Conservation (phyloP, 192 early-diverging fungal genomes). For the Coemansia sp. region DNA sequence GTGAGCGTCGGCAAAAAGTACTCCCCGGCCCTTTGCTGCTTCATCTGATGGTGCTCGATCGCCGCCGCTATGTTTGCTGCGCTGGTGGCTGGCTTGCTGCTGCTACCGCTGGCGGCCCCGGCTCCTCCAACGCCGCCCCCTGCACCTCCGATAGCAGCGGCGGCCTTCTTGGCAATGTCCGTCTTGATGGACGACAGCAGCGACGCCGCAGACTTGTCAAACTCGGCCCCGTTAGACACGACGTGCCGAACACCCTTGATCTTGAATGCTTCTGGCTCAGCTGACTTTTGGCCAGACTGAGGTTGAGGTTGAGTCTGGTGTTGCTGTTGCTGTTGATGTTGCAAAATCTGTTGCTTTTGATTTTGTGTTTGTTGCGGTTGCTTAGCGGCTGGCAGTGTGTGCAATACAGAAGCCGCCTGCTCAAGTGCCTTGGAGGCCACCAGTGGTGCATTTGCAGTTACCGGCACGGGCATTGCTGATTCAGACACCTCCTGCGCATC, state of each 20-base stretch:
- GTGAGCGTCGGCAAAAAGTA: neutral
- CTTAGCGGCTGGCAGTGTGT: neutral
- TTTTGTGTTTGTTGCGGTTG: neutral
- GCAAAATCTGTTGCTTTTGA: too few relatives aligned
- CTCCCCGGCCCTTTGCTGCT: slow-evolving; percentile 22
- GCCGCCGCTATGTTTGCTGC: slow-evolving; percentile 37
- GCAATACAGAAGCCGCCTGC: neutral
- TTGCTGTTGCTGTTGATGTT: slow-evolving; percentile 7
- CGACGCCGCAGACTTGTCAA: slow-evolving; percentile 46
- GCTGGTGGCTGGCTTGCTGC: slow-evolving; percentile 2
- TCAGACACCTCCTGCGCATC: neutral
- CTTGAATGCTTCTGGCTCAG: slow-evolving; percentile 20
- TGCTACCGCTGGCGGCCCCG: neutral
- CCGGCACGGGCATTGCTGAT: neutral
- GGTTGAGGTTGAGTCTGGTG: too few relatives aligned
- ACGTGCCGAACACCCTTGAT: slow-evolving; percentile 50
- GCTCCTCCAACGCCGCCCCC: slow-evolving; percentile 9
- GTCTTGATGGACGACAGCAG: slow-evolving; percentile 48
- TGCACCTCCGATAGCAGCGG: neutral
- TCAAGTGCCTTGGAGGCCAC: neutral
- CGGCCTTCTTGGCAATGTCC: slow-evolving; percentile 33
- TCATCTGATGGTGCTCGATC: slow-evolving; percentile 46
- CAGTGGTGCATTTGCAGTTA: neutral
- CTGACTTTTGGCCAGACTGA: slow-evolving; percentile 15
- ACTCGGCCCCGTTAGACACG: slow-evolving; percentile 37